phyloP scores from a whole-genome alignment of 1,284 basidiomycete species.

The Ganoderma lucidum region DNA sequence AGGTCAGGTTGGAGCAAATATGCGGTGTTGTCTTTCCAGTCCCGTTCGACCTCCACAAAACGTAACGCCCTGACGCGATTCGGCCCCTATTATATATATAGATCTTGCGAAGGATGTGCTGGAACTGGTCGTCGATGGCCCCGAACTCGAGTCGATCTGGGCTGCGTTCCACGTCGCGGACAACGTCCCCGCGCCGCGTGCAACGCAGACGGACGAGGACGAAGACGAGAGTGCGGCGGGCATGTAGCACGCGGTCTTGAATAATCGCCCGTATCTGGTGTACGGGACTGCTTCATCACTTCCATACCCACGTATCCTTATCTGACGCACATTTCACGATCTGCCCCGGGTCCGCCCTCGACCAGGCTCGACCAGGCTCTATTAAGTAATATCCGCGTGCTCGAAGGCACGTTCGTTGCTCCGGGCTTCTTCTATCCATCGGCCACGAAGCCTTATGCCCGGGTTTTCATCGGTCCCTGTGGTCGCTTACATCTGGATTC shows the following conservation, averaged over 20 bases:
- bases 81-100: no score
- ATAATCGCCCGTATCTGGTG: neutral
- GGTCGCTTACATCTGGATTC: no score
- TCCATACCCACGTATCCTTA: neutral
- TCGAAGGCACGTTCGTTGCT: neutral
- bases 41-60: neutral
- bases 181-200: neutral
- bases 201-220: neutral
- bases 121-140: conserved; percentile 38
- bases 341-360: neutral
- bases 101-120: conserved; percentile 38
- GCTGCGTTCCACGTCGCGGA: conserved; percentile 30
- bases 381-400: neutral
- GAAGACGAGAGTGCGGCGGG: neutral
- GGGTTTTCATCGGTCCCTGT: no score
- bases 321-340: neutral
- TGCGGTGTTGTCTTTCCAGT: conserved; percentile 52
- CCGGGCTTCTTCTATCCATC: no score
- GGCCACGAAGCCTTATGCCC: no score
- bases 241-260: neutral
- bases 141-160: conserved; percentile 39
- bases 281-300: neutral
- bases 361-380: no score
- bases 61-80: neutral
- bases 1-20: conserved; percentile 54